A percentile compares a stretch with the other conserved stretches of the same genome.
These are phyloP conservation scores for Aspergillus sp. DNA, from an alignment of 2,329 filamentous ascomycete genomes.

Conservation along the genomic window DNA sequence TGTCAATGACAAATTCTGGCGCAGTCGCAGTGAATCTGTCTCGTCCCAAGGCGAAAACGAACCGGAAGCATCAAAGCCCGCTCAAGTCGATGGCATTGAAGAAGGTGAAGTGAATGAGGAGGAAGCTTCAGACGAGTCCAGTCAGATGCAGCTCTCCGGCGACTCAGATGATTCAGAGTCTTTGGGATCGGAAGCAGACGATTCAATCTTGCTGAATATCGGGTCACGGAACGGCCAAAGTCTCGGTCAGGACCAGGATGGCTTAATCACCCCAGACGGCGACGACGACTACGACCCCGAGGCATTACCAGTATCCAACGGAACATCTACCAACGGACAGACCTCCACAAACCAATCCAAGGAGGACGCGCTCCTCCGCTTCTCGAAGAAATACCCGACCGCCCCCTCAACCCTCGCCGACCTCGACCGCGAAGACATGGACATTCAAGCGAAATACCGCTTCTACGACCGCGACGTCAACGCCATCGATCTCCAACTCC, in stretches of 20 bases:
- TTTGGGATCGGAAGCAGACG: slow-evolving; percentile 39
- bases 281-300: slow-evolving; percentile 30
- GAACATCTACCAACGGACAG: slow-evolving; percentile 2
- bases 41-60: slow-evolving; percentile 22
- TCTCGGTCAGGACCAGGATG: slow-evolving; percentile 16
- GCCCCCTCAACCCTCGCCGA: slow-evolving; percentile 40
- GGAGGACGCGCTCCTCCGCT: slow-evolving; percentile 36
- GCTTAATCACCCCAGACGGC: background rate
- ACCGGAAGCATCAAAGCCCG: slow-evolving; percentile 10
- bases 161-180: slow-evolving; percentile 37
- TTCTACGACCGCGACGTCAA: slow-evolving; percentile 42
- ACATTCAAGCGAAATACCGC: slow-evolving; percentile 42
- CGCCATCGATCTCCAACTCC: slow-evolving; percentile 43
- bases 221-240: slow-evolving; percentile 21
- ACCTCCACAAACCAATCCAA: slow-evolving; percentile 27
- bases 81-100: slow-evolving; percentile 23
- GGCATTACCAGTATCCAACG: slow-evolving; percentile 13
- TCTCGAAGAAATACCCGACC: slow-evolving; percentile 37
- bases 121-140: slow-evolving; percentile 13
- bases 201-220: slow-evolving; percentile 48
- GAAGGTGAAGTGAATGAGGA: slow-evolving; percentile 33
- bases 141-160: slow-evolving; percentile 22
- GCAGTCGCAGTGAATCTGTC: slow-evolving; percentile 37
- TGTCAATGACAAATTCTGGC: slow-evolving; percentile 42
- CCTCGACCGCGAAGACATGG: slow-evolving; percentile 41